These are phyloP conservation scores for Cotoneaster glaucophyllus DNA, from an alignment of 306 rosid genomes.

Conservation along the genomic window DNA sequence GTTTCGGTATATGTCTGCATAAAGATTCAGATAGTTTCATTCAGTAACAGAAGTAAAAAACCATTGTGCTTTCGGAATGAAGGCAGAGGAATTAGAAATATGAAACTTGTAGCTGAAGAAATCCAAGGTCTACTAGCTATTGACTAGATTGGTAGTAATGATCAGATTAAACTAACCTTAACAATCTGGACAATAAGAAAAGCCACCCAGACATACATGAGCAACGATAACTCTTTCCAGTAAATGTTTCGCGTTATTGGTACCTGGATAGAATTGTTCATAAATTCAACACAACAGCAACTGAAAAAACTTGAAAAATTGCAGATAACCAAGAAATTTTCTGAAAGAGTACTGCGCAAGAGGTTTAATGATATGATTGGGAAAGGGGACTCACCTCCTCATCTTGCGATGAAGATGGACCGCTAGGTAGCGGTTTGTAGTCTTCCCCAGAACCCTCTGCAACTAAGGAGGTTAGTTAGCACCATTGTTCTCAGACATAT, in stretches of 20 bases:
- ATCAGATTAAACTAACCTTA: slow-evolving; percentile 33
- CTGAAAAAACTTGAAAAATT: not conserved
- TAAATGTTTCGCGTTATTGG: slow-evolving; percentile 38
- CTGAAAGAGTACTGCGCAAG: not conserved
- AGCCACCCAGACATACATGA: slow-evolving; percentile 71
- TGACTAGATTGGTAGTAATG: not conserved
- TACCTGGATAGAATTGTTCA: slow-evolving; percentile 35
- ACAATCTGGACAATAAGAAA: slow-evolving; percentile 67
- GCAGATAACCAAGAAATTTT: not conserved
- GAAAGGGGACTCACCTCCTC: slow-evolving; percentile 43
- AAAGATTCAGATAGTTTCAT: slow-evolving; percentile 8
- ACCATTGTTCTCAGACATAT: not conserved
- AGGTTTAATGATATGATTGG: not conserved
- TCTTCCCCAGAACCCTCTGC: slow-evolving; percentile 49
- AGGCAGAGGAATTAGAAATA: not conserved
- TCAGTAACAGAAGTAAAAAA: not conserved
- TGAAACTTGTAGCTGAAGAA: too few relatives aligned
- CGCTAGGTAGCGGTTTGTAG: slow-evolving; percentile 54
- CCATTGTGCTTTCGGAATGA: not conserved
- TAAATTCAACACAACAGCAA: not conserved
- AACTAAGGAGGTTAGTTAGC: slow-evolving; percentile 2
- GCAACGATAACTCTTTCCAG: slow-evolving; percentile 64
- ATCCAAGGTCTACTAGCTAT: not conserved
- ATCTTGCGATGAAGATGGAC: slow-evolving; percentile 49
- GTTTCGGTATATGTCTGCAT: slow-evolving; percentile 65